Percentiles rank a stretch among this genome's conserved stretches.
Evolutionary conservation across 805 yeast species (phyloP).

Genomic region (Zygoascus tannicola): DNA sequence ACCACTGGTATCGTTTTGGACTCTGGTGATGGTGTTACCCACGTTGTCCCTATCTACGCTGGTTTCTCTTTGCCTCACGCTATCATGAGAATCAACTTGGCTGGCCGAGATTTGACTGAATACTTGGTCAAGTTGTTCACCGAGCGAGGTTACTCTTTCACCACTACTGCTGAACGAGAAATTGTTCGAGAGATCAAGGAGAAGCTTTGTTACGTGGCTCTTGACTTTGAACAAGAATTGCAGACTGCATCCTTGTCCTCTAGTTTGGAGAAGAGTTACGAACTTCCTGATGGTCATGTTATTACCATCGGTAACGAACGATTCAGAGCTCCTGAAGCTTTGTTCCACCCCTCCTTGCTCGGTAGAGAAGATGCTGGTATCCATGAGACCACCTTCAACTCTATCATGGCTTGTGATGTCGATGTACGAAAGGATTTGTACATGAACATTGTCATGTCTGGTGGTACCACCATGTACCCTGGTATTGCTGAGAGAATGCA

Average conservation of each 20-base stretch:
- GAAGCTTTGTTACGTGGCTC: constrained; percentile 97
- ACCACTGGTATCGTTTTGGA: constrained; percentile 99
- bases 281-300: constrained; percentile 99
- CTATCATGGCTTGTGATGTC: constrained; percentile 97
- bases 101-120: constrained; percentile 99
- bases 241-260: constrained; percentile 98
- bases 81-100: constrained; percentile 96
- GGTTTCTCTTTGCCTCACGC: constrained; percentile 99
- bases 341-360: constrained; percentile 94
- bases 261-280: constrained; percentile 96
- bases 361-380: constrained; percentile 96
- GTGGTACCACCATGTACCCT: constrained; percentile 99
- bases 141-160: constrained; percentile 98
- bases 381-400: constrained; percentile 93
- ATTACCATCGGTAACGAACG: constrained; percentile 99
- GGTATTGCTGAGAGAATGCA: constrained; percentile 99
- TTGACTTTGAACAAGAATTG: constrained; percentile 98
- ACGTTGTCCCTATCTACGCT: constrained; percentile 99
- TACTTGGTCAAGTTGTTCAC: constrained; percentile 97
- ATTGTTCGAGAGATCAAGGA: constrained; percentile 92
- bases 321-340: constrained; percentile 99
- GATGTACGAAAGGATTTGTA: constrained; percentile 98
- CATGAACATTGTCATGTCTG: constrained; percentile 99
- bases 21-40: constrained; percentile 99
- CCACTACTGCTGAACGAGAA: constrained; percentile 99